Evolutionary conservation across 2,329 filamentous ascomycete species (phyloP).

Genomic region (Ophiobolus disseminans): DNA sequence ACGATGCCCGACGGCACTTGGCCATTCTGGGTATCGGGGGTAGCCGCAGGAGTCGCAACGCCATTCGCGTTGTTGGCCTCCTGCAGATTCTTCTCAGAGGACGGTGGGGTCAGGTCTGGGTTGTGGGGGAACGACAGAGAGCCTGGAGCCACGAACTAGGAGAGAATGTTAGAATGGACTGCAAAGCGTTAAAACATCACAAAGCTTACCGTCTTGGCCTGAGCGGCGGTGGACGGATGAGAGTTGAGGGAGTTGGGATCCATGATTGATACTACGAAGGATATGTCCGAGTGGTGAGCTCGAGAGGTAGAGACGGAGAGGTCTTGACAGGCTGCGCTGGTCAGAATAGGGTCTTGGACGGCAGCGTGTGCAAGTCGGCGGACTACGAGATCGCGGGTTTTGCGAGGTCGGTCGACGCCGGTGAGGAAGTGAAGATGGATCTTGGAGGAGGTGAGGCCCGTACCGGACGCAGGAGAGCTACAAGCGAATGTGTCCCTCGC

Average conservation of each 20-base stretch:
- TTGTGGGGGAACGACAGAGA: slow-evolving; percentile 89
- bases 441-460: slow-evolving; percentile 40
- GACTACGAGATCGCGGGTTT: slow-evolving; percentile 40
- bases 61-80: slow-evolving; percentile 63
- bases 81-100: slow-evolving; percentile 71
- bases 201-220: slow-evolving; percentile 76
- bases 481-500: slow-evolving; percentile 97
- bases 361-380: slow-evolving; percentile 37
- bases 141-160: slow-evolving; percentile 78
- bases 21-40: slow-evolving; percentile 76
- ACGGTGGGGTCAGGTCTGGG: slow-evolving; percentile 81
- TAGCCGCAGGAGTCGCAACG: slow-evolving; percentile 90
- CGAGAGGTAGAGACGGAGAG: slow-evolving; percentile 34
- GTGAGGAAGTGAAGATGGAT: slow-evolving; percentile 15
- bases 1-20: slow-evolving; percentile 71
- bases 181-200: slow-evolving; percentile 28
- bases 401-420: slow-evolving; percentile 45
- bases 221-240: slow-evolving; percentile 86
- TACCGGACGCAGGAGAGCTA: slow-evolving; percentile 84
- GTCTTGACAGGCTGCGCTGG: slow-evolving; percentile 45
- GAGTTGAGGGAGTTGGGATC: slow-evolving; percentile 78
- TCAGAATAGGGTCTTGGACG: slow-evolving; percentile 40
- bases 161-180: slow-evolving; percentile 31
- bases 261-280: slow-evolving; percentile 66
- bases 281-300: slow-evolving; percentile 38